Conservation (phyloP, 768 basidiomycete genomes). For the Amanita thiersii region DNA sequence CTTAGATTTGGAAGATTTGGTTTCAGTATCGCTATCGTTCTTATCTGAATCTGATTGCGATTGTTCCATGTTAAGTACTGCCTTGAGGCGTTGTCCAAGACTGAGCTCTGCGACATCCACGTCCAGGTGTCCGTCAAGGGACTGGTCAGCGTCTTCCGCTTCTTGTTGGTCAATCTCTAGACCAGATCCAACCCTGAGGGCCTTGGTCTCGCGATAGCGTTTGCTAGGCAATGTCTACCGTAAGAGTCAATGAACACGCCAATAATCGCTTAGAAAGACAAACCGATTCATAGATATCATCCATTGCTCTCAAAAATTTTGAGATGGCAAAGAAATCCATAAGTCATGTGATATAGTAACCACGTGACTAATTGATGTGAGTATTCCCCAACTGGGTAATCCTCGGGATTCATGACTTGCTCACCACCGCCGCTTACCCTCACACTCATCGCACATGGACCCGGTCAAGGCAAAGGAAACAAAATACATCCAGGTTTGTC, state of each 20-base stretch:
- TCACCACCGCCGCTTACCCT: constrained; percentile 1
- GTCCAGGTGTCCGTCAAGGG: constrained; percentile 66
- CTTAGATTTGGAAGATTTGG: constrained; percentile 21
- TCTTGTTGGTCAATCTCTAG: constrained; percentile 54
- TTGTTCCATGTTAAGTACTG: constrained; percentile 49
- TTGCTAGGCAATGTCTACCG: constrained; percentile 41
- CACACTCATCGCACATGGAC: constrained; percentile 4
- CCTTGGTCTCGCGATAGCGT: constrained; percentile 60
- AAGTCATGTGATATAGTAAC: background rate
- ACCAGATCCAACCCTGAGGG: constrained; percentile 60
- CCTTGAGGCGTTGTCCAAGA: constrained; percentile 83
- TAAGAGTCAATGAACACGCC: background rate
- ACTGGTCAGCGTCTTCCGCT: constrained; percentile 40
- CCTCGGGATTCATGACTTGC: constrained; percentile 1
- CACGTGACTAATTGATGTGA: constrained; percentile 5
- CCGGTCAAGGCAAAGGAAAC: constrained; percentile 7
- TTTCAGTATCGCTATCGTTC: constrained; percentile 36
- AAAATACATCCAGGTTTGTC: constrained; percentile 47
- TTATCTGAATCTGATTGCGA: constrained; percentile 3
- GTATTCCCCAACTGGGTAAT: constrained; percentile 3
- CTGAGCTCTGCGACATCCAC: constrained; percentile 86
- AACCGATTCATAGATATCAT: background rate
- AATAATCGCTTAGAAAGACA: constrained; percentile 2
- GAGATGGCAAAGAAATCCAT: too few species aligned
- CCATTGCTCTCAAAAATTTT: too few species aligned